A percentile compares a stretch with the other conserved stretches of the same genome.
Conservation (phyloP, 345 rosid species). For the Sapria himalayana region DNA sequence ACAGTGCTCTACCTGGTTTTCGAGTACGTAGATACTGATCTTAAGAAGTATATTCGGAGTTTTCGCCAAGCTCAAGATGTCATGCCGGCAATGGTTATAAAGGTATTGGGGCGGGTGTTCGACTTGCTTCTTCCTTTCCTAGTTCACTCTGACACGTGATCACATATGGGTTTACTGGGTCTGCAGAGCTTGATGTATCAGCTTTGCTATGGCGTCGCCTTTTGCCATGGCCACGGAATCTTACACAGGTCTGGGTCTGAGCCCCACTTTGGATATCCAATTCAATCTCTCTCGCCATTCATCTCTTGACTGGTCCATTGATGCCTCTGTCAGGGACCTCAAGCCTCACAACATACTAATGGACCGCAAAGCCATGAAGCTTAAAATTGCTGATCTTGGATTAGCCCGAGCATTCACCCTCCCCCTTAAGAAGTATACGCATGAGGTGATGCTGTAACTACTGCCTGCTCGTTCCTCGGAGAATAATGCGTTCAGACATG, state of each 20-base stretch:
- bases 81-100: slow-evolving; percentile 28
- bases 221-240: slow-evolving; percentile 93
- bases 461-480: neutral
- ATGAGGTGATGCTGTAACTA: slow-evolving; percentile 31
- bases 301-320: neutral
- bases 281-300: neutral
- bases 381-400: slow-evolving; percentile 90
- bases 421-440: slow-evolving; percentile 87
- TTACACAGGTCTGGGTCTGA: slow-evolving; percentile 56
- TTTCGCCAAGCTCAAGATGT: slow-evolving; percentile 41
- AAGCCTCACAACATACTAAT: slow-evolving; percentile 88
- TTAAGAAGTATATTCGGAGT: slow-evolving; percentile 61
- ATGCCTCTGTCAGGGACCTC: slow-evolving; percentile 39
- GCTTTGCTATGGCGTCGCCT: slow-evolving; percentile 82
- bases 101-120: slow-evolving; percentile 18
- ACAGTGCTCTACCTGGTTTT: slow-evolving; percentile 80
- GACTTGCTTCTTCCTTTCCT: neutral
- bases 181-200: slow-evolving; percentile 88
- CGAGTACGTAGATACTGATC: slow-evolving; percentile 83
- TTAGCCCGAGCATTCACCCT: slow-evolving; percentile 76
- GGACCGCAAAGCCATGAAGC: slow-evolving; percentile 54
- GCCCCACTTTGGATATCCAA: no score
- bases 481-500: no score
- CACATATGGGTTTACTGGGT: neutral
- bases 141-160: no score